phyloP scores from a whole-genome alignment of 2,329 filamentous ascomycete genomes.

The Pyricularia pennisetigena region DNA sequence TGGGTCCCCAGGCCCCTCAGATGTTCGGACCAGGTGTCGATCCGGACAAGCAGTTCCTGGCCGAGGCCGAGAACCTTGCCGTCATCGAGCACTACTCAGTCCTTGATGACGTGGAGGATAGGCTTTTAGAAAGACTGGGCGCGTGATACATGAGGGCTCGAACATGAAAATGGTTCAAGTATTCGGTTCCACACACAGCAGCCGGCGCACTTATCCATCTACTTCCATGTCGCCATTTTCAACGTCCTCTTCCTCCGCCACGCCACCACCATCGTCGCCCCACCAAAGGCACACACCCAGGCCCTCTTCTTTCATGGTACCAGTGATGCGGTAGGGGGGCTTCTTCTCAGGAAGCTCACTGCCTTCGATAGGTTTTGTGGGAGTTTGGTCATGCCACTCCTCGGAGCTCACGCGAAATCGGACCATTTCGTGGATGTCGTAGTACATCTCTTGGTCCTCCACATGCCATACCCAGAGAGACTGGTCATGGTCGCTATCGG shows the following conservation, averaged over 20 bases:
- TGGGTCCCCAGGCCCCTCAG: slow-evolving; percentile 58
- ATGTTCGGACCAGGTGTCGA: slow-evolving; percentile 91
- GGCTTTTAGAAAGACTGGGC: slow-evolving; percentile 51
- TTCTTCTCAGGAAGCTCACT: slow-evolving; percentile 50
- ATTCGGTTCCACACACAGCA: background rate
- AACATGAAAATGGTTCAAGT: background rate
- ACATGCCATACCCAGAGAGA: slow-evolving; percentile 79
- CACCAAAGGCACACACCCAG: slow-evolving; percentile 52
- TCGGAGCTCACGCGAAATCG: slow-evolving; percentile 80
- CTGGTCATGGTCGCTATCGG: slow-evolving; percentile 56
- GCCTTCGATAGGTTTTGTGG: slow-evolving; percentile 54
- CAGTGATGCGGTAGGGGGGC: slow-evolving; percentile 62
- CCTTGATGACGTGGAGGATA: slow-evolving; percentile 76
- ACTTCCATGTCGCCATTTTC: background rate
- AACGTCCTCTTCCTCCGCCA: background rate
- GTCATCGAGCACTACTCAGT: slow-evolving; percentile 92
- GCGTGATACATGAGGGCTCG: background rate
- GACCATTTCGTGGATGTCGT: slow-evolving; percentile 83
- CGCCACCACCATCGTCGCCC: slow-evolving; percentile 9
- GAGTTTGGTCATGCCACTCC: slow-evolving; percentile 82
- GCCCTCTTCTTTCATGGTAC: slow-evolving; percentile 53
- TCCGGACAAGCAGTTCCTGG: slow-evolving; percentile 88
- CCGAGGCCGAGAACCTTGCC: slow-evolving; percentile 88
- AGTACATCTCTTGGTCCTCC: slow-evolving; percentile 67
- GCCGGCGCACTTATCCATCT: background rate